Evolutionary conservation across 192 early-diverging fungal genomes (phyloP), one percentile per base, ranked within the genome.

Genomic region (Phlyctochytrium bullatum): DNA sequence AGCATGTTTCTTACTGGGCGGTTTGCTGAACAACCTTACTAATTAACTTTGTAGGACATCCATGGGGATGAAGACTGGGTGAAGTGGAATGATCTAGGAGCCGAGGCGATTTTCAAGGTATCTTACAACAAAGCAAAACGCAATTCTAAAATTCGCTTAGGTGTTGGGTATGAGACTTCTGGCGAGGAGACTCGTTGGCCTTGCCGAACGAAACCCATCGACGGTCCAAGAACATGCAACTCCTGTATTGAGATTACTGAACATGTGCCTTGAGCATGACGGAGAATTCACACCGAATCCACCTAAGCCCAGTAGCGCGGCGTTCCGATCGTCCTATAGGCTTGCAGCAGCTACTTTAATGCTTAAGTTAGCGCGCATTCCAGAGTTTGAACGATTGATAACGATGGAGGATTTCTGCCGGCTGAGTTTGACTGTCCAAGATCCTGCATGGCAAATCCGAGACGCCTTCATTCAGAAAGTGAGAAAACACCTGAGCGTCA

Each of bases 371-470:
- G 84, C 89, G 3, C 66, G 65, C 1, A 29, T 64, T 36, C 47
- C 68, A 66, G 16, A 60, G 12, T 89, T 34, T 31, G 63, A 88
- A 64, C 80, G 83, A 23, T 61, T 84, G 59, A 72, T 93, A 3
- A 73, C 80, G 3, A 73, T 83, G 0, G 30, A 72, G 0, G 84
- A 93, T 31, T 76, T 86, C 57, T 71, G 80, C 61, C 78, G 76
- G 20, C 62, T 96, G 32, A 81, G 82, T n/a, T 72, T 90, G 33
- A 75, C 83, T 4, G 73, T 86, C 31, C 90, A 91, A 78, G 92
- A 94, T 72, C 77, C 90, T 2, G 86, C 89, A 66, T 94, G 81
- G 67, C 81, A 92, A 66, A 92, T 95, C 32, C 90, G 96, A 3
- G 80, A 85, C 33, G 72, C 77, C 0, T 87, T 96, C 56, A 71